A percentile compares a stretch with the other conserved stretches of the same genome.
phyloP scores from a whole-genome alignment of 768 basidiomycete genomes.

The Psilocybe subaeruginosa region DNA sequence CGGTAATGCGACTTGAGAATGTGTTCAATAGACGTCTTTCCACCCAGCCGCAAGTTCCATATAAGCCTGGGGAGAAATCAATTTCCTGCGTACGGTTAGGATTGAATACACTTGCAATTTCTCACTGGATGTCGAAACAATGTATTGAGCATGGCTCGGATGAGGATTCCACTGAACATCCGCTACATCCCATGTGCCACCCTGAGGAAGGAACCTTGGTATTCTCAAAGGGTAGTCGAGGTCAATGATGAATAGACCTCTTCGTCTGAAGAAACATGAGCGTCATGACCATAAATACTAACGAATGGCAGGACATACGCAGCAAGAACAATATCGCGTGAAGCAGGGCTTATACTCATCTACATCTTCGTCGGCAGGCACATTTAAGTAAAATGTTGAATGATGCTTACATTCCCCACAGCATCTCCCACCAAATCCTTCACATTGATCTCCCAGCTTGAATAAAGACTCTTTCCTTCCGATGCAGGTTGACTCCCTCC shows the following conservation, averaged over 20 bases:
- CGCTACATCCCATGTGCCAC: conserved; percentile 94
- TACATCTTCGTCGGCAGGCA: conserved; percentile 28
- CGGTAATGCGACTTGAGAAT: conserved; percentile 90
- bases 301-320: conserved; percentile 52
- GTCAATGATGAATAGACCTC: conserved; percentile 95
- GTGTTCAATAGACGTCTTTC: conserved; percentile 81
- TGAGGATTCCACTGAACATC: conserved; percentile 96
- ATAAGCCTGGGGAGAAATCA: conserved; percentile 61
- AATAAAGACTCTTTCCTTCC: conserved; percentile 60
- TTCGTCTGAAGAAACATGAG: conserved; percentile 48
- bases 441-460: conserved; percentile 77
- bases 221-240: conserved; percentile 84
- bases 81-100: background rate
- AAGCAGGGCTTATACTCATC: conserved; percentile 93
- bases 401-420: conserved; percentile 72
- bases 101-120: conserved; percentile 63
- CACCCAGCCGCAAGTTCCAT: conserved; percentile 85
- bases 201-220: conserved; percentile 94
- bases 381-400: background rate
- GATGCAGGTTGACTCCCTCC: conserved; percentile 25
- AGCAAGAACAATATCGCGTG: conserved; percentile 88
- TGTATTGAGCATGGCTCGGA: conserved; percentile 71
- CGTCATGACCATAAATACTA: background rate
- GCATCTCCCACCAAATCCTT: conserved; percentile 79
- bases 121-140: conserved; percentile 87